A percentile compares a stretch with the other conserved stretches of the same genome.
These are phyloP conservation scores for Magnolia kwangsiensis DNA, from an alignment of 164 flowering plant species.

Conservation along the genomic window DNA sequence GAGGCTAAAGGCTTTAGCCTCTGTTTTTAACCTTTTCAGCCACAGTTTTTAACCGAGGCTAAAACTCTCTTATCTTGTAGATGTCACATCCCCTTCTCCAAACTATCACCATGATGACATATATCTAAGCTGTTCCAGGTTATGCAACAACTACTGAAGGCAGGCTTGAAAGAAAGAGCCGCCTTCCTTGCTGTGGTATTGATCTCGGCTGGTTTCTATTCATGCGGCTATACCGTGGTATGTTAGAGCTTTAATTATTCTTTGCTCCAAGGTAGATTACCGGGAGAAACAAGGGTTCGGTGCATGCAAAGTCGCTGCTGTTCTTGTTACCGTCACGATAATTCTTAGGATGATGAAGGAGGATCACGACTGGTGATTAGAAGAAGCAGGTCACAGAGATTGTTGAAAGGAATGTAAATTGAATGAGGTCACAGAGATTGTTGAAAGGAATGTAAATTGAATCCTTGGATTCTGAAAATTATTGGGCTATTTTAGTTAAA, in stretches of 20 bases:
- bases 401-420: too few relatives aligned
- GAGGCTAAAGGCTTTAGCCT: too few relatives aligned
- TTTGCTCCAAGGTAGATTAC: conserved; percentile 49
- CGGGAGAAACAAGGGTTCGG: conserved; percentile 45
- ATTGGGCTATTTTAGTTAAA: too few relatives aligned
- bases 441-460: too few relatives aligned
- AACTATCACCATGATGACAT: conserved; percentile 25
- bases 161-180: conserved; percentile 36
- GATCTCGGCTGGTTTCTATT: conserved; percentile 90
- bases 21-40: too few relatives aligned
- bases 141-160: conserved; percentile 52
- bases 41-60: too few relatives aligned
- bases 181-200: conserved; percentile 81
- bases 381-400: too few relatives aligned
- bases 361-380: too few relatives aligned
- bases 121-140: conserved; percentile 29
- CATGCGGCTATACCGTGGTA: conserved; percentile 83
- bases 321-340: too few relatives aligned
- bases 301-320: conserved; percentile 55
- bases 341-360: too few relatives aligned
- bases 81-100: conserved; percentile 16
- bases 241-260: conserved; percentile 46
- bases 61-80: neutral
- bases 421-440: too few relatives aligned
- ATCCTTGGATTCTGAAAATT: too few relatives aligned